Evolutionary conservation across 2,329 filamentous ascomycete genomes (phyloP), one percentile per base, ranked within the genome.

Genomic region (Pseudogymnoascus sp.): DNA sequence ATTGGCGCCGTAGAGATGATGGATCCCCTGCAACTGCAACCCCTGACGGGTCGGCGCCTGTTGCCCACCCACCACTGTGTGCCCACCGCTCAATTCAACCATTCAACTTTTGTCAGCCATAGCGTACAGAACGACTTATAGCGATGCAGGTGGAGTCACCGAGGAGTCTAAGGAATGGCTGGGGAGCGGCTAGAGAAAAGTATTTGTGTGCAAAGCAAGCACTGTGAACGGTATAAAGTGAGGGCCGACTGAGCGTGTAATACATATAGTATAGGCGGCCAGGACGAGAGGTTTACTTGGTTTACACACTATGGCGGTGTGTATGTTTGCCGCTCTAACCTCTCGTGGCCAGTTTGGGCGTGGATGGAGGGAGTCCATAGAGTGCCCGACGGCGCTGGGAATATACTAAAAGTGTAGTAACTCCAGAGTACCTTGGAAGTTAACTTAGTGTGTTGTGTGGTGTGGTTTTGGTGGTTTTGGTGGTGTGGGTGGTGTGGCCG

Each of bases 1-100:
- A 53, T 53, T 53, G 47, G 47, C 47, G 47, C 47, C 47, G 8
- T 1, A 17, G n/a, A 53, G 47, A 53, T 6, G 47, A 53, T 50
- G 44, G 44, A 50, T 50, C 44, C 44, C 26, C 26, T 53, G 47
- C 26, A 53, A n/a, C 26, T 53, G 47, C 26, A 53, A n/a, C 47
- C 47, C 47, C 47, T 53, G 47, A 53, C 47, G 47, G 47, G 47
- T 53, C 47, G 44, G 44, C 44, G 44, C 44, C 44, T 50, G 44
- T 28, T 53, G 47, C 47, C n/a, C 47, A 53, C 47, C 47, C 47
- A 53, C 47, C 47, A 53, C 47, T 53, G 47, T 53, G 47, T 31
- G 47, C 47, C 47, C 47, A 53, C 26, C 47, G 47, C 47, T 53
- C 47, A 53, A 53, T 31, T 53, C 15, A 31, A 31, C 26, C 23